phyloP scores from a whole-genome alignment of 2,329 filamentous ascomycete species.

The Tympanopsis confertula region DNA sequence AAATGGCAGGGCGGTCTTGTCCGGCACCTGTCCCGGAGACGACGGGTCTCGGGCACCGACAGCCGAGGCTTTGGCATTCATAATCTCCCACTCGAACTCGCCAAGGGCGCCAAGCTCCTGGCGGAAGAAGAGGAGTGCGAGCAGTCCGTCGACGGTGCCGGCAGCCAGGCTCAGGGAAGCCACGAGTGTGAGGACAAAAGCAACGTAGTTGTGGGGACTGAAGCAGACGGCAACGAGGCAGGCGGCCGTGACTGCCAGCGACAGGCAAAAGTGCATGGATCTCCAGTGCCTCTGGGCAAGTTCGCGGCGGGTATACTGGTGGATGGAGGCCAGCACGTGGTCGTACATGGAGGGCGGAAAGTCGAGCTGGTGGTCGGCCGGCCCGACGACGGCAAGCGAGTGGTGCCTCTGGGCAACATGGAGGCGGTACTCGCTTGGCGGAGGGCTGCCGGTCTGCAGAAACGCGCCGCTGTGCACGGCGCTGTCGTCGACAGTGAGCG shows the following conservation, averaged over 20 bases:
- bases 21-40: too few relatives aligned
- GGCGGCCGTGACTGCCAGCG: slow-evolving; percentile 55
- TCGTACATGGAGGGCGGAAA: slow-evolving; percentile 46
- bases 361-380: slow-evolving; percentile 13
- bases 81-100: slow-evolving; percentile 91
- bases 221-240: slow-evolving; percentile 82
- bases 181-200: slow-evolving; percentile 70
- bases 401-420: slow-evolving; percentile 15
- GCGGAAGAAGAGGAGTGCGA: slow-evolving; percentile 76
- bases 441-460: slow-evolving; percentile 19
- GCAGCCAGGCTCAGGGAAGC: slow-evolving; percentile 66
- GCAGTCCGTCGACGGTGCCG: slow-evolving; percentile 72
- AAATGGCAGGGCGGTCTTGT: too few relatives aligned
- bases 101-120: slow-evolving; percentile 70
- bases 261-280: slow-evolving; percentile 59
- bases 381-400: slow-evolving; percentile 18
- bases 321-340: slow-evolving; percentile 61
- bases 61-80: slow-evolving; percentile 42
- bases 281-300: slow-evolving; percentile 60
- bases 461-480: slow-evolving; percentile 22
- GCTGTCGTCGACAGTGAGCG: slow-evolving; percentile 6
- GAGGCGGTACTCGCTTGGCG: slow-evolving; percentile 12
- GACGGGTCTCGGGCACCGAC: too few relatives aligned
- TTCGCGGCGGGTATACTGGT: slow-evolving; percentile 60
- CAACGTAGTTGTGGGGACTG: slow-evolving; percentile 61